Evolutionary conservation across 1,284 basidiomycete species (phyloP), one percentile per base, ranked within the genome.

Genomic region (Rhodotorula sp.): DNA sequence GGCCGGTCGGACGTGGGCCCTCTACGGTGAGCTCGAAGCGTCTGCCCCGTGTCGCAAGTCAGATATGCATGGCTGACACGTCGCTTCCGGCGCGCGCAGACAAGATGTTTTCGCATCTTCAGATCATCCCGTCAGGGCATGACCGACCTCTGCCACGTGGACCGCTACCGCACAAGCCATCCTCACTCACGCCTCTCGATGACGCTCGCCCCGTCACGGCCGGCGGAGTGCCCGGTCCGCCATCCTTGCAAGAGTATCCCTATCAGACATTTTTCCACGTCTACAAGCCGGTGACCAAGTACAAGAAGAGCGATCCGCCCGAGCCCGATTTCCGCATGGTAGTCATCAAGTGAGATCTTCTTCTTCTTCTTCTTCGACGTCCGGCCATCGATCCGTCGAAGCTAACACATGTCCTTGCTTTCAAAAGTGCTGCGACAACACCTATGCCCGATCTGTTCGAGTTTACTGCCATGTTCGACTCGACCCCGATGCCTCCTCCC

Each of bases 181-280:
- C 57, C 42, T 26, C 42, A 20, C 64, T 75, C 54, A 67, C 79
- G 29, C 80, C 60, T 51, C 78, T 75, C 53, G 53, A 54, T 12
- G 29, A 54, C 37, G 71, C 66, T 49, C 60, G 62, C 42, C 49
- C 59, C 48, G 30, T 26, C 37, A 49, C 44, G 29, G 20, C 22
- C 4, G 24, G 17, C 30, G 6, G 46, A 37, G 30, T 18, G 8
- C 12, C 42, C 3, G 53, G 55, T 70, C 67, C 45, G 45, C 60
- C 26, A 63, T 65, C 12, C 49, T 62, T 49, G 60, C 66, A 42
- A 71, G 66, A 59, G 67, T 87, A 90, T 26, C 89, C 89, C 0
- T 96, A 94, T 80, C 83, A 86, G 62, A 85, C 91, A 29, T 97
- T 96, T 83, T 99, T 86, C 81, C 90, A 97, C 79, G 84, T 95